A percentile compares a stretch with the other conserved stretches of the same genome.
Conservation (phyloP, 441 rosid genomes). For the Croton laevigatus region DNA sequence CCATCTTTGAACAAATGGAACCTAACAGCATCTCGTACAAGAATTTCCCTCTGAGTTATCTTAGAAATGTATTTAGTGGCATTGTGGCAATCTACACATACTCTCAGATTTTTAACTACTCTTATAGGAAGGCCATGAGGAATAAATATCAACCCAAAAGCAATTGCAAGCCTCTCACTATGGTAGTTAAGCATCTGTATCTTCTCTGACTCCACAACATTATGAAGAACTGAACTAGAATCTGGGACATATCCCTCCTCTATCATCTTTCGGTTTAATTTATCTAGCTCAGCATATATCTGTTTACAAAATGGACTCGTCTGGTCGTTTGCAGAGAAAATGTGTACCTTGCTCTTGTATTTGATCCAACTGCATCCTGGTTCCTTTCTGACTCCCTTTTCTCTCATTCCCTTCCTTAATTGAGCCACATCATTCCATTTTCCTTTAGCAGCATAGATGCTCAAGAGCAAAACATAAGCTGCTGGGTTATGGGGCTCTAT, state of each 20-base stretch:
- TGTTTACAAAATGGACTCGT: conserved; percentile 64
- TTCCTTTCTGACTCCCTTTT: conserved; percentile 70
- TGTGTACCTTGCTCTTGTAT: conserved; percentile 59
- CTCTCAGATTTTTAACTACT: conserved; percentile 77
- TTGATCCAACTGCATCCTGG: conserved; percentile 97
- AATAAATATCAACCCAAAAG: conserved; percentile 74
- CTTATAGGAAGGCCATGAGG: conserved; percentile 70
- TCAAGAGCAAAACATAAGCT: conserved; percentile 64
- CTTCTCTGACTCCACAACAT: conserved; percentile 68
- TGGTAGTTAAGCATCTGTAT: conserved; percentile 82
- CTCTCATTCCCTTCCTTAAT: conserved; percentile 66
- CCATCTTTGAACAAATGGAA: conserved; percentile 90
- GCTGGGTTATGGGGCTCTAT: conserved; percentile 82
- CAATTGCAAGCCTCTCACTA: conserved; percentile 91
- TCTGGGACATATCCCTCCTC: conserved; percentile 80
- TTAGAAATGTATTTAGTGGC: conserved; percentile 86
- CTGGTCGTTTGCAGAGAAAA: conserved; percentile 80
- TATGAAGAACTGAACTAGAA: conserved; percentile 64
- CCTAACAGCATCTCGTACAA: conserved; percentile 88
- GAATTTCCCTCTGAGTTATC: conserved; percentile 78
- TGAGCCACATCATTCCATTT: conserved; percentile 71
- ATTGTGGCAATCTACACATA: conserved; percentile 85
- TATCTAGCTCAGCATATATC: conserved; percentile 70
- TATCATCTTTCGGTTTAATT: conserved; percentile 50
- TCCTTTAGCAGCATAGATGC: conserved; percentile 71